These are phyloP conservation scores for Suhomyces terraborum DNA, from an alignment of 1,139 yeast genomes.

Conservation along the genomic window DNA sequence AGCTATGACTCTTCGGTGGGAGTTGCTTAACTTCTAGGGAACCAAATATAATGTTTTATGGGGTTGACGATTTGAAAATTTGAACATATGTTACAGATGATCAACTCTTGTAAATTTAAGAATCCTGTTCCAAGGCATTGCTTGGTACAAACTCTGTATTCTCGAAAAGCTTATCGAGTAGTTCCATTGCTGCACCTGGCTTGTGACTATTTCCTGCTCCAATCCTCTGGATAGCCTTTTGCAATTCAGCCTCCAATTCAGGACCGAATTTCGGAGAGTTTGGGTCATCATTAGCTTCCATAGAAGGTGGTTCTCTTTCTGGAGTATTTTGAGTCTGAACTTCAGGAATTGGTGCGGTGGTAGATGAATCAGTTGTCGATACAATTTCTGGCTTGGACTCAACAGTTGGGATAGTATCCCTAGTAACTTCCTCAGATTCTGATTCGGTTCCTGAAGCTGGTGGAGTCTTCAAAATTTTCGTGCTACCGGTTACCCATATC, in stretches of 20 bases:
- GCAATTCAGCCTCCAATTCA: not conserved
- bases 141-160: not conserved
- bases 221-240: not conserved
- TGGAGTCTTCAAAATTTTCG: constrained; percentile 8
- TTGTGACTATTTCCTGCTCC: not conserved
- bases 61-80: no score
- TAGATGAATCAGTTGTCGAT: not conserved
- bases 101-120: not conserved
- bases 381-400: not conserved
- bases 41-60: no score
- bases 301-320: not conserved
- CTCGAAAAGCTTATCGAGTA: not conserved
- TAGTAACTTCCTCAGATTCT: not conserved
- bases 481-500: constrained; percentile 40
- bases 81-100: no score
- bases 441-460: not conserved
- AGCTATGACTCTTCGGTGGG: no score
- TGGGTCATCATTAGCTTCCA: not conserved
- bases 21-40: no score
- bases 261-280: not conserved
- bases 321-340: not conserved
- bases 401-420: not conserved
- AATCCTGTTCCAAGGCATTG: not conserved
- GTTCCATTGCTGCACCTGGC: constrained; percentile 1
- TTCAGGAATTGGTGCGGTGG: not conserved